These are phyloP conservation scores for Solanum microdontum DNA, from an alignment of 257 asterid genomes.

Conservation along the genomic window DNA sequence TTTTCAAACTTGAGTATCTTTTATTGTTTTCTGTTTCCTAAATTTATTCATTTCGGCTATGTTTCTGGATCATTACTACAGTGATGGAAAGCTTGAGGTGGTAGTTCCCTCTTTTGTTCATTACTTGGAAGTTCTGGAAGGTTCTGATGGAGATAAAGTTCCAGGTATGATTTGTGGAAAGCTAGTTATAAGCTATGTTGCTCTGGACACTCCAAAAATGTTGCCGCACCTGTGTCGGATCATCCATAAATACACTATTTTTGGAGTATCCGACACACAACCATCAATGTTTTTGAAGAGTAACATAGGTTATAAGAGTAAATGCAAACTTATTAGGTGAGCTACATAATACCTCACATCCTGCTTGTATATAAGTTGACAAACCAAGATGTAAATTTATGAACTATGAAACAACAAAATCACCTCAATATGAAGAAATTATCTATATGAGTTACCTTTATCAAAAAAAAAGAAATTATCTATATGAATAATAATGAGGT, in stretches of 20 bases:
- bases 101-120: constrained; percentile 97
- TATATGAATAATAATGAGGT: neutral
- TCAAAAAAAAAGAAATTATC: neutral
- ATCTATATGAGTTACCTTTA: neutral
- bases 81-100: constrained; percentile 97
- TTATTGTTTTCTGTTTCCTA: neutral
- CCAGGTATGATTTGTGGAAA: constrained; percentile 48
- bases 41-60: neutral
- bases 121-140: constrained; percentile 96
- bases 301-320: neutral
- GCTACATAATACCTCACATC: neutral
- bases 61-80: constrained; percentile 7
- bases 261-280: neutral
- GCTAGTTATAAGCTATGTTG: neutral
- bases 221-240: neutral
- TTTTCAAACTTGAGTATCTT: neutral
- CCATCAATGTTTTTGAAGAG: neutral
- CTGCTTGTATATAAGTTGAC: neutral
- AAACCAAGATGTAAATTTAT: neutral
- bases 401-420: neutral
- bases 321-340: neutral
- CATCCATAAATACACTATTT: neutral
- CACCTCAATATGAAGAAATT: neutral
- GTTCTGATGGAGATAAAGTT: constrained; percentile 96
- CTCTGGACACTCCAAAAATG: neutral